phyloP scores from a whole-genome alignment of 805 yeast species.

The Myxozyma sirexii region DNA sequence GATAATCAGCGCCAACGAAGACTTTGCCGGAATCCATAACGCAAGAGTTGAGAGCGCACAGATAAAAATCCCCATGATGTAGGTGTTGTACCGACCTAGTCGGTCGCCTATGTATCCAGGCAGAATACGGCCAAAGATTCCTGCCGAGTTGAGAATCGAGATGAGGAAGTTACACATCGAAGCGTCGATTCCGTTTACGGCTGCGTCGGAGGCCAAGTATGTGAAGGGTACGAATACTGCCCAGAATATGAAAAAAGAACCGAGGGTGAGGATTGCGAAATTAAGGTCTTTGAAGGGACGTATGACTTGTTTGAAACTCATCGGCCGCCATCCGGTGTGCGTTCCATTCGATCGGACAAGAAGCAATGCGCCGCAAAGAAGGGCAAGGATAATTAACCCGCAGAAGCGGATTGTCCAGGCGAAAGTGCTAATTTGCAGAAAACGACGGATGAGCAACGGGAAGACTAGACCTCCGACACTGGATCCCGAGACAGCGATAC shows the following conservation, averaged over 20 bases:
- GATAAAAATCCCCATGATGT: conserved; percentile 39
- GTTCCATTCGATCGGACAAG: conserved; percentile 21
- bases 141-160: conserved; percentile 42
- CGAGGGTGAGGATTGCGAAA: background rate
- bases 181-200: conserved; percentile 27
- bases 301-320: conserved; percentile 4
- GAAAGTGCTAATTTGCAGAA: conserved; percentile 51
- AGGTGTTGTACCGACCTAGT: conserved; percentile 51
- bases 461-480: conserved; percentile 55
- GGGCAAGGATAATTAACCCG: conserved; percentile 48
- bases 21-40: conserved; percentile 17
- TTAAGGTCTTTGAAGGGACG: conserved; percentile 8
- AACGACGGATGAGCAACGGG: conserved; percentile 50
- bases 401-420: conserved; percentile 55
- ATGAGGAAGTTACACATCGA: conserved; percentile 38
- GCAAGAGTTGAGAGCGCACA: conserved; percentile 40
- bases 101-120: conserved; percentile 54
- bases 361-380: conserved; percentile 34
- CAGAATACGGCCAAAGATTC: conserved; percentile 52
- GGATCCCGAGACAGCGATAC: conserved; percentile 54
- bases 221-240: conserved; percentile 40
- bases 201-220: conserved; percentile 40
- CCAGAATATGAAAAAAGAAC: conserved; percentile 6
- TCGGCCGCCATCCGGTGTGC: conserved; percentile 14
- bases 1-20: conserved; percentile 33